Base-by-base conservation (phyloP, 179 eudicot species). In the Heliamphora pulchella region DNA sequence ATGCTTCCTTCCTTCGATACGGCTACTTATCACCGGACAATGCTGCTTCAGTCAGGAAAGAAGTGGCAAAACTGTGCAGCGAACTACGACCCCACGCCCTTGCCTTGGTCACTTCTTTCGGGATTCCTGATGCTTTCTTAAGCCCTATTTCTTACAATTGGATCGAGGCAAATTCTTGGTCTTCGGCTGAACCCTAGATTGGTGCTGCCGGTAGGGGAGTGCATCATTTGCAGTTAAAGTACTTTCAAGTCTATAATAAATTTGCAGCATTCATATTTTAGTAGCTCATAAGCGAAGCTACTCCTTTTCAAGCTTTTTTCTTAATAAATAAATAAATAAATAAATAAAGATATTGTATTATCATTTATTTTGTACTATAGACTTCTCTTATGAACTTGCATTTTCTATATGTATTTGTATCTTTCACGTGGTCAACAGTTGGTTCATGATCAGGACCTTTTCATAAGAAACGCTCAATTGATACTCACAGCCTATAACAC, bases 111-210 rank as follows among this genome's bases (percentile, higher is more conserved):
- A 89, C 85, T 79, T 96, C 96, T 63, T 92, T 96, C 22, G 99
- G 99, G 78, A 91, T 96, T 79, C 99, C 99, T 1, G 94, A 92
- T 87, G 97, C 97, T 41, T 90, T 96, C 78, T 81, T 96, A 76
- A 83, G 97, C 77, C 98, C 99, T 20, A 87, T 94, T 11, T 98
- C 99, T 14, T 96, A 92, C 78, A 89, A 96, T 76, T 96, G 99
- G 99, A 81, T 96, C 46, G 93, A 90, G 8, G 94, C 98, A 31
- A 92, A 96, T 86, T 79, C 98, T 74, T 91, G 91, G 93, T 87
- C 93, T 75, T 80, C 91, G 1, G 84, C 80, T 63, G 67, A 83
- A 81, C 68, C 81, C 54, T 77, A 65, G 62, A 13, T 68, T 57
- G 59, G 43, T 39, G 20, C 47, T 8, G 59, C 50, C 75, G 5